Percentiles rank a stretch among this genome's conserved stretches.
phyloP scores from a whole-genome alignment of 2,329 filamentous ascomycete species.

The Coniosporium tulheliwenetii region DNA sequence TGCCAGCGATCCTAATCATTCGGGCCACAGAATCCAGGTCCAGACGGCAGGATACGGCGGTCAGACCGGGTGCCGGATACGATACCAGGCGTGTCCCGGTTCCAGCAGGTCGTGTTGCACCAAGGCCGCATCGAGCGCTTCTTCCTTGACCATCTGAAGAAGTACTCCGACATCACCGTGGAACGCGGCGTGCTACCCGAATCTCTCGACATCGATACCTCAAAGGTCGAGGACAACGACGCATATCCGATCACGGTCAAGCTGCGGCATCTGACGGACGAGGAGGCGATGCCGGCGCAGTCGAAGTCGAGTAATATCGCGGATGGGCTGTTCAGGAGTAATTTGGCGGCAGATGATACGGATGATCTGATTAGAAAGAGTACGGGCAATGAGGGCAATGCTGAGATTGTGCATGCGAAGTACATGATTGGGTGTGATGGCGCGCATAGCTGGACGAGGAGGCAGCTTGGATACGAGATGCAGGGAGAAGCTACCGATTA shows the following conservation, averaged over 20 bases:
- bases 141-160: constrained; percentile 13
- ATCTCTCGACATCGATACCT: constrained; percentile 37
- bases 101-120: constrained; percentile 48
- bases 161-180: constrained; percentile 38
- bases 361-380: constrained; percentile 5
- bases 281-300: constrained; percentile 39
- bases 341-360: constrained; percentile 16
- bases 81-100: constrained; percentile 43
- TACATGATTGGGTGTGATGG: constrained; percentile 21
- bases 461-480: constrained; percentile 15
- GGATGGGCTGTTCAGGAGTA: constrained; percentile 45
- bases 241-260: constrained; percentile 46
- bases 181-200: constrained; percentile 46
- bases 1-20: constrained; percentile 6
- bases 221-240: constrained; percentile 29
- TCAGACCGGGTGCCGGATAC: constrained; percentile 48
- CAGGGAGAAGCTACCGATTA: constrained; percentile 19
- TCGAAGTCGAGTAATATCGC: constrained; percentile 13
- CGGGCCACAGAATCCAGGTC: constrained; percentile 38
- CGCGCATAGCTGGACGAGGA: constrained; percentile 13
- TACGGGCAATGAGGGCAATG: constrained; percentile 2
- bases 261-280: constrained; percentile 40
- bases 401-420: constrained; percentile 14
- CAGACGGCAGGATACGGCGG: constrained; percentile 39
- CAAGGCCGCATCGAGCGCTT: constrained; percentile 54